Evolutionary conservation across 2,329 filamentous ascomycete species (phyloP).

Genomic region (Cercospora sesami): DNA sequence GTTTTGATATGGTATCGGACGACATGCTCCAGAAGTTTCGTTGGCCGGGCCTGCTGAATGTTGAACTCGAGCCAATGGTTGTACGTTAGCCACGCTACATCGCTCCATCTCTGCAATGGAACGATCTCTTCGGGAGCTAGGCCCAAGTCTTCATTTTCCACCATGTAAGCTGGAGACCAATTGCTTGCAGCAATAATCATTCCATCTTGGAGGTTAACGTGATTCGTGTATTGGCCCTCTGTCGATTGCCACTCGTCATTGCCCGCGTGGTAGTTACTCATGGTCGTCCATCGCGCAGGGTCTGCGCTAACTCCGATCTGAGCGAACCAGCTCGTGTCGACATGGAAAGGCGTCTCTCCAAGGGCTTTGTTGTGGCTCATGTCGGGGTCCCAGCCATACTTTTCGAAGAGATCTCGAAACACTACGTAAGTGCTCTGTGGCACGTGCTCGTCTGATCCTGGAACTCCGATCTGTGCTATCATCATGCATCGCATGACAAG

Average conservation of each 20-base stretch:
- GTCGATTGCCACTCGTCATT: neutral
- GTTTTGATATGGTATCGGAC: neutral
- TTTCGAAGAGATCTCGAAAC: no score
- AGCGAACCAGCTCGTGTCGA: neutral
- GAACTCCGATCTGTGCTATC: neutral
- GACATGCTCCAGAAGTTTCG: neutral
- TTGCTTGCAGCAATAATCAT: neutral
- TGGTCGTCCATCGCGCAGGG: neutral
- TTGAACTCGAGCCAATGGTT: neutral
- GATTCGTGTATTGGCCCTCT: neutral
- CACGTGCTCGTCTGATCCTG: neutral
- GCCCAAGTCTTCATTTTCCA: neutral
- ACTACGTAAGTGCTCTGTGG: no score
- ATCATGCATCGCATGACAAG: neutral
- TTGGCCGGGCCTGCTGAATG: neutral
- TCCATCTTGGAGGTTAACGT: neutral
- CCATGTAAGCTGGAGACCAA: neutral
- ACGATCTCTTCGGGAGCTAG: neutral
- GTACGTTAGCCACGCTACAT: neutral
- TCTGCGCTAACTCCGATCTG: neutral
- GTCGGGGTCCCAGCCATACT: no score
- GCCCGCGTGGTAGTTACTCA: no score
- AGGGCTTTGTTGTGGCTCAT: no score
- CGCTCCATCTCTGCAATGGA: neutral
- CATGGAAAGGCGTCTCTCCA: neutral